phyloP scores from a whole-genome alignment of 352 stramenopile genomes.

The Phytophthora vignae region DNA sequence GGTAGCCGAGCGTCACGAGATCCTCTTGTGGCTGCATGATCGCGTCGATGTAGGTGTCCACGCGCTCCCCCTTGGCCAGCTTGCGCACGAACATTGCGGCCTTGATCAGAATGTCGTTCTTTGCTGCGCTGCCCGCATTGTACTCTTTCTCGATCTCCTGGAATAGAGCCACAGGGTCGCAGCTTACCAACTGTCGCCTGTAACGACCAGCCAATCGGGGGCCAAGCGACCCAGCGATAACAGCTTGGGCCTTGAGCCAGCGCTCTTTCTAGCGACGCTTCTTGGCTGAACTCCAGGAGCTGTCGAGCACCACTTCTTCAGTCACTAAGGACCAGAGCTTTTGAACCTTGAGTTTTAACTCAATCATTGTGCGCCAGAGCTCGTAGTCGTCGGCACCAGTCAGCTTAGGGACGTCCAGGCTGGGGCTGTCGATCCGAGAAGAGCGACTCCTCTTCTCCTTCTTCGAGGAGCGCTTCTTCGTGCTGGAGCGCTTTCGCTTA shows the following conservation, averaged over 20 bases:
- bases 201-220: conserved; percentile 11
- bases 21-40: conserved; percentile 13
- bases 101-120: conserved; percentile 20
- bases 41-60: conserved; percentile 11
- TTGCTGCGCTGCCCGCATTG: conserved; percentile 13
- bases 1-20: conserved; percentile 7
- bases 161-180: conserved; percentile 5
- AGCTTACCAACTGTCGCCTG: conserved; percentile 5
- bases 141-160: conserved; percentile 17
- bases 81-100: conserved; percentile 7
- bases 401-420: too few relatives aligned
- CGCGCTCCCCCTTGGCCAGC: neutral
- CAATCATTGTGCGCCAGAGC: too few relatives aligned
- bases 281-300: too few relatives aligned
- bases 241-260: conserved; percentile 1
- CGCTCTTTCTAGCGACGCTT: too few relatives aligned
- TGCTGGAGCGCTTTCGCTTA: too few relatives aligned
- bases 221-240: conserved; percentile 9
- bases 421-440: too few relatives aligned
- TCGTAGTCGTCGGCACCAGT: too few relatives aligned
- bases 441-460: too few relatives aligned
- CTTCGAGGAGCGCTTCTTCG: too few relatives aligned
- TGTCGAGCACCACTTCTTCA: too few relatives aligned
- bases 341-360: too few relatives aligned
- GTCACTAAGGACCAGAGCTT: too few relatives aligned